These are phyloP conservation scores for Ophiocordyceps sinensis DNA, from an alignment of 2,329 filamentous ascomycete species.

Conservation along the genomic window DNA sequence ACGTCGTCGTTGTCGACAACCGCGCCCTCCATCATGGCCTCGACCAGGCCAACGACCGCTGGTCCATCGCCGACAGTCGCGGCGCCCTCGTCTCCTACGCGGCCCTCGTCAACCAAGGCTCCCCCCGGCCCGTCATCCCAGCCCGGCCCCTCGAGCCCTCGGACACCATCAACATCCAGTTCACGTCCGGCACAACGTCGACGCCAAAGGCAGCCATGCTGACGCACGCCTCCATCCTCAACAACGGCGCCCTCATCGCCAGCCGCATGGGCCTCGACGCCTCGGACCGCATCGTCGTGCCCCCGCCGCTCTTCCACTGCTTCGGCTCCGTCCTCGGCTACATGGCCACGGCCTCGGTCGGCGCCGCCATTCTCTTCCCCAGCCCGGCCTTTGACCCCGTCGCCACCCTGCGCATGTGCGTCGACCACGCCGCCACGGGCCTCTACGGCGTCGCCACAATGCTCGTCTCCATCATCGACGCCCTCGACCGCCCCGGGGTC, in stretches of 20 bases:
- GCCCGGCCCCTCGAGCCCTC: constrained; percentile 34
- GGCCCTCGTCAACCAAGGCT: constrained; percentile 19
- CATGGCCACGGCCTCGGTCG: constrained; percentile 78
- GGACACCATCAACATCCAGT: constrained; percentile 89
- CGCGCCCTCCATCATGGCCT: constrained; percentile 19
- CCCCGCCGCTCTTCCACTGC: constrained; percentile 78
- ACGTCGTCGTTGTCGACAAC: constrained; percentile 70
- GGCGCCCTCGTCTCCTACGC: constrained; percentile 31
- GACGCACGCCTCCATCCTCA: constrained; percentile 72
- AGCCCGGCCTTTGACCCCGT: constrained; percentile 73
- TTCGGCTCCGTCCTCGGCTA: constrained; percentile 89
- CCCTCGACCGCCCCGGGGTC: constrained; percentile 36
- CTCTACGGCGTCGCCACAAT: constrained; percentile 90
- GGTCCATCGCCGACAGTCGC: constrained; percentile 25
- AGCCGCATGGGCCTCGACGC: constrained; percentile 68
- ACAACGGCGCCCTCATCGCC: constrained; percentile 80
- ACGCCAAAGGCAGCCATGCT: constrained; percentile 85
- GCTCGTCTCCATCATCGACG: constrained; percentile 77
- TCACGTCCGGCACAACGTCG: constrained; percentile 90
- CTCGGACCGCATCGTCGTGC: constrained; percentile 65
- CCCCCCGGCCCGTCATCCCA: constrained; percentile 21
- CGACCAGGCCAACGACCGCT: constrained; percentile 30
- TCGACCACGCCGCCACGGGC: constrained; percentile 39
- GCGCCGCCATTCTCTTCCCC: constrained; percentile 71
- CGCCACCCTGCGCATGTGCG: constrained; percentile 47